A percentile compares a stretch with the other conserved stretches of the same genome.
These are phyloP conservation scores for Yarrowia sp. DNA, from an alignment of 805 yeast species.

Conservation along the genomic window DNA sequence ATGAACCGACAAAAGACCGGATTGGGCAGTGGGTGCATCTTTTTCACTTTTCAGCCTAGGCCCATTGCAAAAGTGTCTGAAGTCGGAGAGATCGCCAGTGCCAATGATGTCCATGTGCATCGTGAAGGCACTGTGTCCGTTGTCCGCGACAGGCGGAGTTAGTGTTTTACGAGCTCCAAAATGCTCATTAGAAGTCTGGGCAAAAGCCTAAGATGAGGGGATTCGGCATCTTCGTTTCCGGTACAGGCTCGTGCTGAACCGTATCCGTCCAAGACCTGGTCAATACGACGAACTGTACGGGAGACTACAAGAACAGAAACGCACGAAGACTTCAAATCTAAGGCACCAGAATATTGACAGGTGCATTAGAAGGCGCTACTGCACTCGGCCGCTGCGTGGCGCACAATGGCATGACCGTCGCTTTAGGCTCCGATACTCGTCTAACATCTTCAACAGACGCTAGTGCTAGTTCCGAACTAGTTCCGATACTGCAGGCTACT, in stretches of 20 bases:
- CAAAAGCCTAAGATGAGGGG: slow-evolving; percentile 12
- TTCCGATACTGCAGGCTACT: slow-evolving; percentile 8
- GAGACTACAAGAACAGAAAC: background rate
- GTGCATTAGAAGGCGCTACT: slow-evolving; percentile 14
- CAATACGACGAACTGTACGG: too few species aligned
- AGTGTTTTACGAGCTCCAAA: background rate
- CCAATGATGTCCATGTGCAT: background rate
- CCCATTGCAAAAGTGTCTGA: too few species aligned
- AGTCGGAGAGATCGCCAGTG: background rate
- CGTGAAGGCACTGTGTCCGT: background rate
- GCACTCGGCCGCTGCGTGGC: background rate
- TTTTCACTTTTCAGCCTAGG: too few species aligned
- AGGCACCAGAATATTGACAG: background rate
- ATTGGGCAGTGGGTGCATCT: too few species aligned
- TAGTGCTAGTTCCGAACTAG: background rate
- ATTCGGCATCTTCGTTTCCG: background rate
- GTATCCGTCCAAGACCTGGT: background rate
- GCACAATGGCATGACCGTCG: background rate
- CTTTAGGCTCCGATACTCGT: background rate
- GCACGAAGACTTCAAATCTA: background rate
- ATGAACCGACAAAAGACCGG: too few species aligned
- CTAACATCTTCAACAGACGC: background rate
- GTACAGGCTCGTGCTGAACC: background rate
- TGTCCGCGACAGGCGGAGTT: background rate
- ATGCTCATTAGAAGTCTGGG: background rate